phyloP scores from a whole-genome alignment of 1,139 yeast species.

The Kodamaea suecica region DNA sequence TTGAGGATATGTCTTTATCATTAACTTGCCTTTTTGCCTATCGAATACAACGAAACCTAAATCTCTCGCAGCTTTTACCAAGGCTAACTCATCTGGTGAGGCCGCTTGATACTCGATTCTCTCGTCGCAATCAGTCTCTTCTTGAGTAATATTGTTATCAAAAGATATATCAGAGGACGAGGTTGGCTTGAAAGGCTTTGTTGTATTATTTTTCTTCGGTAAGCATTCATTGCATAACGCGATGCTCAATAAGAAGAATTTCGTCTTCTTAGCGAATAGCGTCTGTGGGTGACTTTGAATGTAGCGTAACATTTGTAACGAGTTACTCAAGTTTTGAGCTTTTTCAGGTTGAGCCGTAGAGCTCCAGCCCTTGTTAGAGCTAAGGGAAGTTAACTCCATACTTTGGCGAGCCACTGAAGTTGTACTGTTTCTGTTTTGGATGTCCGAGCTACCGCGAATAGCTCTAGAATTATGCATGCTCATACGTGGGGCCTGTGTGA shows the following conservation, averaged over 20 bases:
- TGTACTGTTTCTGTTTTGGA: constrained; percentile 2
- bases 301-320: constrained; percentile 60
- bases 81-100: constrained; percentile 93
- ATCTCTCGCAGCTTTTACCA: constrained; percentile 92
- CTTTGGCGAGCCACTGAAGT: constrained; percentile 6
- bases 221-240: constrained; percentile 90
- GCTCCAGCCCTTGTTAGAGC: constrained; percentile 29
- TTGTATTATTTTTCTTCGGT: constrained; percentile 43
- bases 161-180: constrained; percentile 7
- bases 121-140: constrained; percentile 35
- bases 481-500: constrained; percentile 7
- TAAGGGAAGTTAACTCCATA: constrained; percentile 15
- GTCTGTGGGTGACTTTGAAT: constrained; percentile 71
- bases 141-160: constrained; percentile 5
- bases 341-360: constrained; percentile 39
- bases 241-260: constrained; percentile 72
- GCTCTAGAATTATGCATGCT: constrained; percentile 7
- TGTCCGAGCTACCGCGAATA: neutral
- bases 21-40: constrained; percentile 55
- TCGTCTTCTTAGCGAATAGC: constrained; percentile 67
- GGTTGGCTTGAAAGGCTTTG: neutral
- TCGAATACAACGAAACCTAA: constrained; percentile 82
- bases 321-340: constrained; percentile 26
- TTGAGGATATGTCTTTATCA: constrained; percentile 74
- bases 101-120: constrained; percentile 81